These are phyloP conservation scores for Lignosus rhinocerotis DNA, from an alignment of 1,284 basidiomycete species.

Conservation along the genomic window DNA sequence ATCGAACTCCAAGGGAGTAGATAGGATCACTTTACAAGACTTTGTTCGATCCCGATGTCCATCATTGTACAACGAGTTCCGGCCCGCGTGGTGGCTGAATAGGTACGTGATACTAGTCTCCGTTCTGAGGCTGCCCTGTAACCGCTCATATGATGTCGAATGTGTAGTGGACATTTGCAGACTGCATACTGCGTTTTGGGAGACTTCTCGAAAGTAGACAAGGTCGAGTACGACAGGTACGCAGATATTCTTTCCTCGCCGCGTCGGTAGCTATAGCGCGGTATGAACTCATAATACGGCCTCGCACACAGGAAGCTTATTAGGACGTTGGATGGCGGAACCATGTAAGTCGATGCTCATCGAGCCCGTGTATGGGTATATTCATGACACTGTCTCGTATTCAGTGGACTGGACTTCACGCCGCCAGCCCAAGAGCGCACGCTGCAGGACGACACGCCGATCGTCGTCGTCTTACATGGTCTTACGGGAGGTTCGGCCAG, in stretches of 20 bases:
- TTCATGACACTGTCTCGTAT: constrained; percentile 7
- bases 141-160: not conserved
- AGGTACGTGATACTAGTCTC: constrained; percentile 47
- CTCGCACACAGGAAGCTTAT: constrained; percentile 49
- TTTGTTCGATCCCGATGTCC: constrained; percentile 60
- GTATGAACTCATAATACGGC: constrained; percentile 8
- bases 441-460: constrained; percentile 67
- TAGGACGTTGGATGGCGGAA: constrained; percentile 68
- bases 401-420: constrained; percentile 74
- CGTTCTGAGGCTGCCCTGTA: constrained; percentile 1
- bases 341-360: constrained; percentile 48
- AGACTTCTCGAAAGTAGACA: constrained; percentile 74
- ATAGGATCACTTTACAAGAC: constrained; percentile 45
- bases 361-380: not conserved
- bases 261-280: constrained; percentile 4
- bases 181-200: constrained; percentile 71
- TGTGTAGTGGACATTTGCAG: constrained; percentile 66
- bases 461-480: constrained; percentile 85
- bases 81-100: constrained; percentile 69
- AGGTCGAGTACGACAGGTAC: constrained; percentile 70
- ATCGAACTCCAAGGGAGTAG: constrained; percentile 35
- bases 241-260: constrained; percentile 15
- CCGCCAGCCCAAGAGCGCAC: constrained; percentile 54
- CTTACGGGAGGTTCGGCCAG: constrained; percentile 72
- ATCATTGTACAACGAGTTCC: constrained; percentile 54